A percentile compares a stretch with the other conserved stretches of the same genome.
Evolutionary conservation across 2,329 filamentous ascomycete genomes (phyloP).

Genomic region (Zymoseptoria tritici): DNA sequence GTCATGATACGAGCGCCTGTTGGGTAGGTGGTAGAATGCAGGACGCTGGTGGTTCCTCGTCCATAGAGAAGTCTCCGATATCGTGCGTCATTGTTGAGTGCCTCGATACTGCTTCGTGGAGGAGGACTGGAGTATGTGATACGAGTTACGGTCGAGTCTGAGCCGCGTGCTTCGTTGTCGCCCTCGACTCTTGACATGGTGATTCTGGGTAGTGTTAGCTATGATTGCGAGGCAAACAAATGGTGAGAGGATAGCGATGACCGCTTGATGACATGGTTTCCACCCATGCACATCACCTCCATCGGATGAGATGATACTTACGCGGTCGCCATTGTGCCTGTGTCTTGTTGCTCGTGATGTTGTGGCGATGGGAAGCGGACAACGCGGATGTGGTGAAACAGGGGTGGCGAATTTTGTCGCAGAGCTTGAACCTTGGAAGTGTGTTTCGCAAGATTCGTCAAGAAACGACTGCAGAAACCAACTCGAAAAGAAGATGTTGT

Average conservation of each 20-base stretch:
- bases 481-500: constrained; percentile 18
- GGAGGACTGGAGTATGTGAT: constrained; percentile 16
- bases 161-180: constrained; percentile 5
- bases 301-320: not conserved
- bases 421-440: constrained; percentile 2
- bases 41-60: not conserved
- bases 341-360: not conserved
- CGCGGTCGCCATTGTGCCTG: not conserved
- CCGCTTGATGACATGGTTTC: not conserved
- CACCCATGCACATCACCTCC: not conserved
- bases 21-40: not conserved
- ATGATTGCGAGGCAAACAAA: not conserved
- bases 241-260: not conserved
- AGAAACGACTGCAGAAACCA: not conserved
- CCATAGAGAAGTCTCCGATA: constrained; percentile 1
- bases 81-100: constrained; percentile 5
- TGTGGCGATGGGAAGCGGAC: constrained; percentile 7
- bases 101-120: constrained; percentile 6
- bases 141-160: constrained; percentile 12
- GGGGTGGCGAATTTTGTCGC: constrained; percentile 4
- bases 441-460: not conserved
- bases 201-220: not conserved
- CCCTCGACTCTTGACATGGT: not conserved
- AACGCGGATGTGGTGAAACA: constrained; percentile 10
- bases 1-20: not conserved